Evolutionary conservation across 2,329 filamentous ascomycete genomes (phyloP).

Genomic region (Microthyrium microscopicum): DNA sequence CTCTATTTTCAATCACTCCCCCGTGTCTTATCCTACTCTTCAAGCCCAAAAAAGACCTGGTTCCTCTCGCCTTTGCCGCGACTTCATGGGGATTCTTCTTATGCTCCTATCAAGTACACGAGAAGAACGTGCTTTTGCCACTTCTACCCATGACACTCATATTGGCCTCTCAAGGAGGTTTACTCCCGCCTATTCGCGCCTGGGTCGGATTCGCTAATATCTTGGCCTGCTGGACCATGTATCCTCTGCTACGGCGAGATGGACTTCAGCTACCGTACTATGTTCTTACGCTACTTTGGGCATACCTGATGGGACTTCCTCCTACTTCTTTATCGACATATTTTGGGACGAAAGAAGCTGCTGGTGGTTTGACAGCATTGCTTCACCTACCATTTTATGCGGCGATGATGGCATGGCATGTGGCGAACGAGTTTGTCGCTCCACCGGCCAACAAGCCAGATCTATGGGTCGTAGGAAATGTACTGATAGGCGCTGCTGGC

Average conservation of each 20-base stretch:
- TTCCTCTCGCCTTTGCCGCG: conserved; percentile 66
- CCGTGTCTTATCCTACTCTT: conserved; percentile 67
- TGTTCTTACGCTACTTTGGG: conserved; percentile 74
- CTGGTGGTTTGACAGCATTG: conserved; percentile 40
- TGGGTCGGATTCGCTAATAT: conserved; percentile 97
- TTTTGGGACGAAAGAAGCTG: conserved; percentile 27
- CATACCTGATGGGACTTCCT: conserved; percentile 75
- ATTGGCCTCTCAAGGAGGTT: conserved; percentile 58
- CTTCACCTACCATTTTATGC: conserved; percentile 52
- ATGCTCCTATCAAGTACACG: conserved; percentile 95
- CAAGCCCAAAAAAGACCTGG: conserved; percentile 56
- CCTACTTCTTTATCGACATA: conserved; percentile 59
- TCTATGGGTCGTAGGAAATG: conserved; percentile 85
- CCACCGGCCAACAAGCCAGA: conserved; percentile 71
- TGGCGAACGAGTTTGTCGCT: conserved; percentile 48
- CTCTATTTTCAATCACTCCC: conserved; percentile 58
- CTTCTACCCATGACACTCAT: conserved; percentile 86
- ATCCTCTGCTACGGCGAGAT: conserved; percentile 72
- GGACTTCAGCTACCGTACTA: conserved; percentile 71
- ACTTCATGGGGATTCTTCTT: conserved; percentile 96
- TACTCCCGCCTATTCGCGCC: conserved; percentile 58
- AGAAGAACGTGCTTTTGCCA: conserved; percentile 89
- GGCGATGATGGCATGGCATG: conserved; percentile 67
- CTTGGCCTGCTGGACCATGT: conserved; percentile 83
- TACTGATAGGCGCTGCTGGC: conserved; percentile 66